phyloP scores from a whole-genome alignment of 1,139 yeast genomes.

The Yamadazyma dushanensis region DNA sequence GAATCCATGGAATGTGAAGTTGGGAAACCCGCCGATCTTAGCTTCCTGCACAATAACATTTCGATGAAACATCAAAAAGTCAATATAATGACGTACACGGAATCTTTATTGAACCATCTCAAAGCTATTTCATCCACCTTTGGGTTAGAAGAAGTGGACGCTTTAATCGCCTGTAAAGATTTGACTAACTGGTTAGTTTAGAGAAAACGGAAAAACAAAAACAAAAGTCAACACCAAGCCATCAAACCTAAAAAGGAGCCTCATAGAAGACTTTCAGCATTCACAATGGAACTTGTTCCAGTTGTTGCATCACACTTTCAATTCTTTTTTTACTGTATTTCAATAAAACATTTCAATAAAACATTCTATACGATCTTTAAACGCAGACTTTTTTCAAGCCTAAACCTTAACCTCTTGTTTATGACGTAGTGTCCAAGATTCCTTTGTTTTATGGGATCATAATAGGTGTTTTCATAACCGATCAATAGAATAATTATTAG shows the following conservation, averaged over 20 bases:
- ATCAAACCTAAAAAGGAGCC: no score
- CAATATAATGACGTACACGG: constrained; percentile 8
- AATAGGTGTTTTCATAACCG: no score
- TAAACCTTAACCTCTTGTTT: no score
- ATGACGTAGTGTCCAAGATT: no score
- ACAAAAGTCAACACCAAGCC: no score
- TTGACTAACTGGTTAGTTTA: constrained; percentile 19
- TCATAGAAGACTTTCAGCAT: background rate
- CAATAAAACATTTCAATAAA: no score
- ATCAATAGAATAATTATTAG: no score
- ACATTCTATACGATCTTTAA: no score
- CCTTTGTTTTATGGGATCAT: no score
- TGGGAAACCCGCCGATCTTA: constrained; percentile 3
- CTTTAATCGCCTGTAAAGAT: constrained; percentile 16
- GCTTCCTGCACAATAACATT: constrained; percentile 3
- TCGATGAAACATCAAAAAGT: constrained; percentile 1
- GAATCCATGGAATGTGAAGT: background rate
- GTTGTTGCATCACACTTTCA: no score
- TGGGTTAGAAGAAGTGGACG: constrained; percentile 8
- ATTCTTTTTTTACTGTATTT: background rate
- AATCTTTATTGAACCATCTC: constrained; percentile 11
- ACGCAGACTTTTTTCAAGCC: no score
- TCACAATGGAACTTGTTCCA: background rate
- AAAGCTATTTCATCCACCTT: constrained; percentile 5
- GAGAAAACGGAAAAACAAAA: no score